Conservation (phyloP, 192 early-diverging fungal genomes). For the Coemansia sp. region DNA sequence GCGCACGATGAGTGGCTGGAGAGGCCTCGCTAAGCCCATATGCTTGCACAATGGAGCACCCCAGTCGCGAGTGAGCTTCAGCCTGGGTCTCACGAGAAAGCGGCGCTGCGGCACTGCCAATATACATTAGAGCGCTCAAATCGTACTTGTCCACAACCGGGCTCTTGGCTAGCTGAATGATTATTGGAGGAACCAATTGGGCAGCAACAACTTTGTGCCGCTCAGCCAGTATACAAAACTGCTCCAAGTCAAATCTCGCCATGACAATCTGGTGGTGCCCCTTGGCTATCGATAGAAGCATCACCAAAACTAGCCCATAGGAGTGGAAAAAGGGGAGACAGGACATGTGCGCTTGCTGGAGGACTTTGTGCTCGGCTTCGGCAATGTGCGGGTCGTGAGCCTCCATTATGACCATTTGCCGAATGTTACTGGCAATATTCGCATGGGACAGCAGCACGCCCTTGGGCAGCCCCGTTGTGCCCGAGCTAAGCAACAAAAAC, state of each 20-base stretch:
- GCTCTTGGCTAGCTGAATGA: slow-evolving; percentile 70
- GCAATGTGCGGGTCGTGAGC: background rate
- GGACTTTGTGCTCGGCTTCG: slow-evolving; percentile 7
- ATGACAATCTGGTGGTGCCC: slow-evolving; percentile 66
- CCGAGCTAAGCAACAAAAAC: slow-evolving; percentile 48
- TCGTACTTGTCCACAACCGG: slow-evolving; percentile 75
- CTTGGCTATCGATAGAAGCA: slow-evolving; percentile 26
- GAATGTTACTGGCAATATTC: slow-evolving; percentile 68
- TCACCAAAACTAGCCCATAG: slow-evolving; percentile 60
- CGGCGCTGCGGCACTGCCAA: slow-evolving; percentile 80
- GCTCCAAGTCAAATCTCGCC: slow-evolving; percentile 68
- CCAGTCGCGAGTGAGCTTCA: slow-evolving; percentile 49
- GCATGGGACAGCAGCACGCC: slow-evolving; percentile 78
- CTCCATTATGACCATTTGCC: slow-evolving; percentile 33
- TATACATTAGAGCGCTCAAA: slow-evolving; percentile 59
- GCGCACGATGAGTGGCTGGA: slow-evolving; percentile 36
- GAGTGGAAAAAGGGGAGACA: slow-evolving; percentile 73
- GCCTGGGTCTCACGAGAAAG: slow-evolving; percentile 64
- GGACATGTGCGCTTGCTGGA: slow-evolving; percentile 14
- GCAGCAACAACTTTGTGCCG: slow-evolving; percentile 66
- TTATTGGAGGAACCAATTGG: slow-evolving; percentile 64
- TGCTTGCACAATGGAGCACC: slow-evolving; percentile 55
- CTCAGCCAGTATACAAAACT: slow-evolving; percentile 63
- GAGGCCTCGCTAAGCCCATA: slow-evolving; percentile 67
- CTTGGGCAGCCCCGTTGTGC: slow-evolving; percentile 65